Conservation (phyloP, 1,284 basidiomycete species). For the Gymnopus androsaceus region DNA sequence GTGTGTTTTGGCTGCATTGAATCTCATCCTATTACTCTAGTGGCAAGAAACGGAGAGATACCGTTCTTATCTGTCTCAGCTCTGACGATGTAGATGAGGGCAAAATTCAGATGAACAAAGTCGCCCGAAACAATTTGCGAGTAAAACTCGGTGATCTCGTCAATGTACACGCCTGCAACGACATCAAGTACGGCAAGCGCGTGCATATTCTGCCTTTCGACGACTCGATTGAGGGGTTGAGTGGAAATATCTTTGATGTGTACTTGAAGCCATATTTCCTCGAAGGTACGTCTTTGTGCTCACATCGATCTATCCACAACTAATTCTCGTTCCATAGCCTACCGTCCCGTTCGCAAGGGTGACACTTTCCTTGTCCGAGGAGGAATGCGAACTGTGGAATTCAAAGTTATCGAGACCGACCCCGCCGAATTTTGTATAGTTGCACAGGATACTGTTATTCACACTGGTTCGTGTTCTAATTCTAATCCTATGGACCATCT, state of each 20-base stretch:
- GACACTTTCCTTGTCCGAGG: constrained; percentile 99
- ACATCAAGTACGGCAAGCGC: constrained; percentile 99
- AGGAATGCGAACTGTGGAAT: constrained; percentile 97
- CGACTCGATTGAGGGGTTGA: constrained; percentile 96
- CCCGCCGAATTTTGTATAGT: constrained; percentile 97
- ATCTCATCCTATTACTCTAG: constrained; percentile 38
- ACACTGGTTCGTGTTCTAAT: constrained; percentile 61
- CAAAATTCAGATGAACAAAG: constrained; percentile 98
- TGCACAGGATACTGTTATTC: constrained; percentile 95
- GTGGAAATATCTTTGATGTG: constrained; percentile 98
- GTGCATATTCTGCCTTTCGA: constrained; percentile 98
- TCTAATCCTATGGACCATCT: constrained; percentile 24
- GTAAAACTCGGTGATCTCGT: constrained; percentile 97
- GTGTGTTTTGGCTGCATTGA: constrained; percentile 6
- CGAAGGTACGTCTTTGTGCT: constrained; percentile 60
- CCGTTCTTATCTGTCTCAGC: constrained; percentile 93
- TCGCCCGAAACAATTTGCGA: constrained; percentile 96
- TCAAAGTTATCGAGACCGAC: constrained; percentile 97
- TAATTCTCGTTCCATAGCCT: constrained; percentile 51
- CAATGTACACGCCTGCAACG: constrained; percentile 93
- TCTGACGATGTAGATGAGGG: constrained; percentile 97
- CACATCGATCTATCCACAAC: not conserved
- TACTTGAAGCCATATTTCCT: constrained; percentile 99
- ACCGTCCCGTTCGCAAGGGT: constrained; percentile 92
- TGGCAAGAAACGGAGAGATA: constrained; percentile 95